Evolutionary conservation across 441 rosid genomes (phyloP).

Genomic region (Euphorbia celastroides): DNA sequence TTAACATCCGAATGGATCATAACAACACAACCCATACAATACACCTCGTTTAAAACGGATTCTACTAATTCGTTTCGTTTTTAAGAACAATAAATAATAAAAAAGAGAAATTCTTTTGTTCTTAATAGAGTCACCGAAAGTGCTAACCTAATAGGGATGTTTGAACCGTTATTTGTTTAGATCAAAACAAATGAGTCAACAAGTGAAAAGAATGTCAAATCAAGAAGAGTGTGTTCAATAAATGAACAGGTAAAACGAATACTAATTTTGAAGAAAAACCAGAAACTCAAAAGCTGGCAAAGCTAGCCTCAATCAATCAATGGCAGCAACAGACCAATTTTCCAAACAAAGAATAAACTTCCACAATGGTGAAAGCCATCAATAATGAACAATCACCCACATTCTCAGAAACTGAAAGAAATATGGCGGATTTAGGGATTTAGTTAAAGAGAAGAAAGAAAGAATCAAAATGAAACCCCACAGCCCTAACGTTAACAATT

Average conservation of each 20-base stretch:
- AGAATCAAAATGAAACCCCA: background rate
- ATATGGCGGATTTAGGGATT: background rate
- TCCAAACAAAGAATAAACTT: constrained; percentile 3
- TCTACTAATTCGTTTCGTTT: background rate
- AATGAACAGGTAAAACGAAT: constrained; percentile 26
- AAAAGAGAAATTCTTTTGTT: too few species aligned
- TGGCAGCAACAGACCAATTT: constrained; percentile 12
- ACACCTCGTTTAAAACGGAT: background rate
- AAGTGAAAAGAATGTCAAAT: too few species aligned
- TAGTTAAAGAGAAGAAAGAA: background rate
- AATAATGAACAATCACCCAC: constrained; percentile 17
- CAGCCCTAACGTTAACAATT: constrained; percentile 19
- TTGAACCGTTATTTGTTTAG: too few species aligned
- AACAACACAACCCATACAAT: background rate
- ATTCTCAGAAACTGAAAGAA: constrained; percentile 9
- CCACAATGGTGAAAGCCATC: constrained; percentile 14
- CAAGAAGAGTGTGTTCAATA: constrained; percentile 22
- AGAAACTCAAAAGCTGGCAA: constrained; percentile 12
- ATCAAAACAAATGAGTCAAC: too few species aligned
- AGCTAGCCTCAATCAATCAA: constrained; percentile 16
- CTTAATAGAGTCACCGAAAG: too few species aligned
- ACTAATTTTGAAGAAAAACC: constrained; percentile 23
- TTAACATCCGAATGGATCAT: background rate
- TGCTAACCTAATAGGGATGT: too few species aligned
- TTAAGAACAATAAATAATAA: too few species aligned